Evolutionary conservation across 805 yeast genomes (phyloP).

Genomic region (Candida xyloterini): DNA sequence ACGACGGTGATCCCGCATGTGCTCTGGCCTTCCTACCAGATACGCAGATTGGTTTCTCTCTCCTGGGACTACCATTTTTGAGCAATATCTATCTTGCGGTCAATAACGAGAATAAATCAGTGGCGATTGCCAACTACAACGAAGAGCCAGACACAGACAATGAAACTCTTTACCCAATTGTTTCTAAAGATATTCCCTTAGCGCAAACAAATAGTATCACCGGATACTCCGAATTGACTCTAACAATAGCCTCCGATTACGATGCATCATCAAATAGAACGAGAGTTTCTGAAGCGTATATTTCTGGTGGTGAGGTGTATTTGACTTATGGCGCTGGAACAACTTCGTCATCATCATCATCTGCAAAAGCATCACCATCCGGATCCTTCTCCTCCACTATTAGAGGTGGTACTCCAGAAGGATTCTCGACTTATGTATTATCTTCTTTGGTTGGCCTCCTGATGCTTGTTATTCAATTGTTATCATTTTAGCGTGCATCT

Average conservation of each 20-base stretch:
- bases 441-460: conserved; percentile 1
- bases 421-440: neutral
- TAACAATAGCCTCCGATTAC: conserved; percentile 20
- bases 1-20: conserved; percentile 59
- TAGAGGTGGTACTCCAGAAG: neutral
- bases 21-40: conserved; percentile 49
- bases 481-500: conserved; percentile 5
- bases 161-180: conserved; percentile 20
- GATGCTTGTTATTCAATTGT: neutral
- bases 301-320: conserved; percentile 32
- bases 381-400: conserved; percentile 11
- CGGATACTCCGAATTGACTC: conserved; percentile 21
- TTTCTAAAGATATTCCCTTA: conserved; percentile 32
- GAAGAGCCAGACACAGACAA: neutral
- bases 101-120: conserved; percentile 51
- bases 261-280: conserved; percentile 7
- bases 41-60: conserved; percentile 43
- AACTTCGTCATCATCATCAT: neutral
- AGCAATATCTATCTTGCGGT: conserved; percentile 55
- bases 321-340: conserved; percentile 9
- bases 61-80: conserved; percentile 60
- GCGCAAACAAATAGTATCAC: conserved; percentile 28
- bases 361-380: conserved; percentile 8
- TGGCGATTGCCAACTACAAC: conserved; percentile 46
- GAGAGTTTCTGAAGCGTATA: conserved; percentile 14